Evolutionary conservation across 495 filamentous ascomycete species (phyloP).

Genomic region (Tuber borchii): DNA sequence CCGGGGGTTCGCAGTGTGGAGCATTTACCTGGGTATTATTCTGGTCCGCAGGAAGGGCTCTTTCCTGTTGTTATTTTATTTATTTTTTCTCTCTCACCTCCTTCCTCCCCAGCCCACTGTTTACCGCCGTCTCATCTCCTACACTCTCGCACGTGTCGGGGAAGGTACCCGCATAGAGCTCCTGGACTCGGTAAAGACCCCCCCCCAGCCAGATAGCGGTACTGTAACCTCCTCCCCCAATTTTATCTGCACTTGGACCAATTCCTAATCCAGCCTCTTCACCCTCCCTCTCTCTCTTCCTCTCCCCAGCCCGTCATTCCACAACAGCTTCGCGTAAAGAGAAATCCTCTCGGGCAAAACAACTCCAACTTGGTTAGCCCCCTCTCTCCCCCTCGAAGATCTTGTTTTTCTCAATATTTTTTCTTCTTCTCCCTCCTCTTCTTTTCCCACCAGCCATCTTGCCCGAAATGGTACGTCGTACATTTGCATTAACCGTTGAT

Average conservation of each 20-base stretch:
- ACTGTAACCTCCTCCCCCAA: background rate
- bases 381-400: background rate
- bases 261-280: conserved; percentile 34
- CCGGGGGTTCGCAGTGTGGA: background rate
- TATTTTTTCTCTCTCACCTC: too few relatives aligned
- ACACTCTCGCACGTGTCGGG: conserved; percentile 28
- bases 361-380: background rate
- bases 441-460: background rate
- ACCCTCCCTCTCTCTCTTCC: conserved; percentile 7
- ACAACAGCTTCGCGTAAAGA: conserved; percentile 23
- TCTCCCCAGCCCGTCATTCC: conserved; percentile 10
- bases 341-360: background rate
- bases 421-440: too few relatives aligned
- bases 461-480: background rate
- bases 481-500: background rate
- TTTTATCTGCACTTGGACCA: conserved; percentile 16
- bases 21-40: conserved; percentile 6
- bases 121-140: background rate
- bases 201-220: conserved; percentile 21
- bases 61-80: background rate
- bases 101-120: background rate
- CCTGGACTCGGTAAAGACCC: conserved; percentile 31
- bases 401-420: background rate
- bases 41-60: background rate
- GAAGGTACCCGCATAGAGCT: conserved; percentile 33